phyloP scores from a whole-genome alignment of 495 filamentous ascomycete genomes.

The Tuber umbilicatum region DNA sequence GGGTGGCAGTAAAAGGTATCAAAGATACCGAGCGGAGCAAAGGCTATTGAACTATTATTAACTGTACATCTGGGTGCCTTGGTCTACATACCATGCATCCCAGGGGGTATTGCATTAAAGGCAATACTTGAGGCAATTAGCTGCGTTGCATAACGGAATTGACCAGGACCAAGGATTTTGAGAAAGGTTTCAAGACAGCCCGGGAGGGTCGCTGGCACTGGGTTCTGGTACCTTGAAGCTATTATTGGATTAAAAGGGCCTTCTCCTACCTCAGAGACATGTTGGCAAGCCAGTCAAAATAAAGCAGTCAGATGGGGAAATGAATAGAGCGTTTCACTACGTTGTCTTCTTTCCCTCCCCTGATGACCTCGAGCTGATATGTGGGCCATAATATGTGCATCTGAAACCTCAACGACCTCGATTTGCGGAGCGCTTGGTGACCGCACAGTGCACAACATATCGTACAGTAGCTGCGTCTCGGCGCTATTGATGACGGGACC shows the following conservation, averaged over 20 bases:
- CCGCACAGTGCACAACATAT: not conserved
- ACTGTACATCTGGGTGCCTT: not conserved
- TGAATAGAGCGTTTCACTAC: too few relatives aligned
- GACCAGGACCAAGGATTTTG: not conserved
- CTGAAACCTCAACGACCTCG: not conserved
- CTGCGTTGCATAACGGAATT: not conserved
- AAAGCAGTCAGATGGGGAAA: too few relatives aligned
- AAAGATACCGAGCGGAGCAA: not conserved
- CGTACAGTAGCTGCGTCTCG: not conserved
- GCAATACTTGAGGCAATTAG: not conserved
- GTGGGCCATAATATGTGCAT: not conserved
- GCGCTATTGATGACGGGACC: not conserved
- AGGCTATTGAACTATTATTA: not conserved
- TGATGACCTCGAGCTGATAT: too few relatives aligned
- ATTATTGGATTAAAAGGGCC: not conserved
- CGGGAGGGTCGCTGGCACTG: not conserved
- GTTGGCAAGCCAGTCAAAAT: not conserved
- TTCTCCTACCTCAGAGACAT: not conserved
- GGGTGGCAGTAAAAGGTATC: not conserved
- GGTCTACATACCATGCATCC: not conserved
- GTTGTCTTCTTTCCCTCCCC: too few relatives aligned
- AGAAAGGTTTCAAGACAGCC: not conserved
- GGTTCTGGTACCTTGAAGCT: not conserved
- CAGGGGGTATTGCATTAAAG: not conserved
- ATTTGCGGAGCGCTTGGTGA: too few relatives aligned